These are phyloP conservation scores for Starmerella apis DNA, from an alignment of 805 yeast genomes.

Conservation along the genomic window DNA sequence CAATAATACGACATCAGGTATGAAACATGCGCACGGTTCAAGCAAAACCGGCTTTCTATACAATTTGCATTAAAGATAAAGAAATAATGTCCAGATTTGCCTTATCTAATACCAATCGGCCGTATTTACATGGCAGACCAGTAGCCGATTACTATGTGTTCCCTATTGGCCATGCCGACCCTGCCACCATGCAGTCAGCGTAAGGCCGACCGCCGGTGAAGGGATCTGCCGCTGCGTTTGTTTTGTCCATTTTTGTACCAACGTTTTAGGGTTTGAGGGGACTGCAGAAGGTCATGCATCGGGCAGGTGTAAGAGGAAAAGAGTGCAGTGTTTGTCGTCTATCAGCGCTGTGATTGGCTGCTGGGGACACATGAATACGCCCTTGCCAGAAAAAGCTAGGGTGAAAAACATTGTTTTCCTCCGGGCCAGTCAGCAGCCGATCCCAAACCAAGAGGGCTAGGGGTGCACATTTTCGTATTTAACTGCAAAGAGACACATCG, in stretches of 20 bases:
- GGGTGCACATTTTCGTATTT: not conserved
- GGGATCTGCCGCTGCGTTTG: slow-evolving; percentile 7
- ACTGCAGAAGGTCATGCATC: slow-evolving; percentile 4
- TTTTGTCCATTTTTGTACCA: slow-evolving; percentile 5
- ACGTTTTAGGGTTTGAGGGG: slow-evolving; percentile 1
- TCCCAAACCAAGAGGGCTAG: not conserved
- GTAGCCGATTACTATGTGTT: not conserved
- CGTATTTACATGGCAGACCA: too few relatives aligned
- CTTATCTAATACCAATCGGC: not conserved
- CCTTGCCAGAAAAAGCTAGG: not conserved
- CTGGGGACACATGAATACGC: not conserved
- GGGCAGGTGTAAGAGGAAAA: not conserved
- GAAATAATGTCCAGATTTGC: too few relatives aligned
- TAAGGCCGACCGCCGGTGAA: slow-evolving; percentile 2
- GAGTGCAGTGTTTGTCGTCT: not conserved
- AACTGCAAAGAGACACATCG: not conserved
- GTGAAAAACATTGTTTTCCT: slow-evolving; percentile 5
- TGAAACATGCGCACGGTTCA: too few relatives aligned
- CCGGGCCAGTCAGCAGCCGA: slow-evolving; percentile 10
- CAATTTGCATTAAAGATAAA: too few relatives aligned
- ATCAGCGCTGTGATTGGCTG: not conserved
- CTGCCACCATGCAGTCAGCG: not conserved
- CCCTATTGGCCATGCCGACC: slow-evolving; percentile 1
- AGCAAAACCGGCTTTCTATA: too few relatives aligned
- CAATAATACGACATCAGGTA: too few relatives aligned